Percentiles rank a stretch among this genome's conserved stretches.
Evolutionary conservation across 495 filamentous ascomycete species (phyloP).

Genomic region (Jackrogersella minutella): DNA sequence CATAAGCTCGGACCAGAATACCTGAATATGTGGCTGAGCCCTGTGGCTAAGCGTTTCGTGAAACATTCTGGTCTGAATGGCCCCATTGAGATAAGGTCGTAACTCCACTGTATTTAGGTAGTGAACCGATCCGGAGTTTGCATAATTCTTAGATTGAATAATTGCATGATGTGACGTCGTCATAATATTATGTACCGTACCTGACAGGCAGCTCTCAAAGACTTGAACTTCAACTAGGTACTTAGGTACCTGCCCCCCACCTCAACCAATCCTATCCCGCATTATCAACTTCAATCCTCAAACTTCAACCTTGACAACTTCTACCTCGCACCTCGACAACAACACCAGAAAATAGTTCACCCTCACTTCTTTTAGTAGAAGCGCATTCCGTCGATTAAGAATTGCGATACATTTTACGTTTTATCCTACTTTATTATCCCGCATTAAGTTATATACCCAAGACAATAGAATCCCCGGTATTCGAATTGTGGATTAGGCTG

Average conservation of each 20-base stretch:
- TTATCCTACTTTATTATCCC: neutral
- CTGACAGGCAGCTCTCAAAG: constrained; percentile 19
- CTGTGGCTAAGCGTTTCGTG: too few relatives aligned
- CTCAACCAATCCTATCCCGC: constrained; percentile 28
- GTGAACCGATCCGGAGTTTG: too few relatives aligned
- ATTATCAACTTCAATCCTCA: constrained; percentile 21
- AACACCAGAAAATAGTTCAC: neutral
- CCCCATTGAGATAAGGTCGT: too few relatives aligned
- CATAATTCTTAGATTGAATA: constrained; percentile 9
- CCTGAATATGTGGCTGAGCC: too few relatives aligned
- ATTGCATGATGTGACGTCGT: constrained; percentile 34
- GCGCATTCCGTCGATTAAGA: neutral
- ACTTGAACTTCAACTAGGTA: neutral
- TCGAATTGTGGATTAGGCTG: constrained; percentile 14
- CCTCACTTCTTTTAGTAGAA: neutral
- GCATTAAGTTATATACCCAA: neutral
- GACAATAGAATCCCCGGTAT: constrained; percentile 1
- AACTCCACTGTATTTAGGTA: too few relatives aligned
- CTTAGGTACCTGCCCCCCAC: neutral
- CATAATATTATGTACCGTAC: neutral
- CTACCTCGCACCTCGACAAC: constrained; percentile 10
- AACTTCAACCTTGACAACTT: constrained; percentile 9
- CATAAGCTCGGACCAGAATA: too few relatives aligned
- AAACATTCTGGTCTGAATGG: too few relatives aligned
- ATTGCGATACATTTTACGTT: neutral